Evolutionary conservation across 768 basidiomycete genomes (phyloP), one percentile per base, ranked within the genome.

Genomic region (Naematelia encephala): DNA sequence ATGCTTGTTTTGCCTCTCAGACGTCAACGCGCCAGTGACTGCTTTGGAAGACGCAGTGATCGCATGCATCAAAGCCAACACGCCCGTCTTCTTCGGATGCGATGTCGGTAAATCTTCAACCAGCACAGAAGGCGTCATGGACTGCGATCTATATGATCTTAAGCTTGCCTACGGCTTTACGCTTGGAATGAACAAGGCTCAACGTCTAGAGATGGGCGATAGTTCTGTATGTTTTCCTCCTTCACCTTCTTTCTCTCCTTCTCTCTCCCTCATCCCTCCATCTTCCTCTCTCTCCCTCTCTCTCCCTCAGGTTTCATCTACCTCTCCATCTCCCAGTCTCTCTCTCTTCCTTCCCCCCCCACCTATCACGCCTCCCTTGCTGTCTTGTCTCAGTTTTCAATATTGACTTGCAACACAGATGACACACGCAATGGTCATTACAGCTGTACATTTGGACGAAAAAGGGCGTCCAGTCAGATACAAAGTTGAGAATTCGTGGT

Each of bases 401-500:
- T 11, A 19, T 23, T 57, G 34, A 51, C 25, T 28, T 5, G 28
- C n/a, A 5, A 4, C 55, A 1, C 39, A 60, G 56, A 94, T 96
- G 92, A 97, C 92, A 0, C 93, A 97, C 74, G 78, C 78, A 0
- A 80, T 91, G 90, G 90, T 94, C 44, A 93, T 97, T 74, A 86
- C 88, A 16, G 93, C 84, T 16, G 93, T 93, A 16, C 93, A 97
- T 72, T 80, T 96, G 50, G 91, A 93, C 70, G 79, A 75, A 55
- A 73, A 76, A 1, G 90, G 90, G 53, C 84, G 83, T 57, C 87
- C 91, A 0, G 78, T 93, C 19, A 83, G 91, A n/a, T 98, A 91
- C 83, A 90, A 91, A 78, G 90, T 98, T 19, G 94, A 98, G 82
- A 98, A 98, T 80, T 88, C 87, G 2, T 98, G 94, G 94, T 89